phyloP scores from a whole-genome alignment of 768 basidiomycete genomes.

The Megacollybia marginata region DNA sequence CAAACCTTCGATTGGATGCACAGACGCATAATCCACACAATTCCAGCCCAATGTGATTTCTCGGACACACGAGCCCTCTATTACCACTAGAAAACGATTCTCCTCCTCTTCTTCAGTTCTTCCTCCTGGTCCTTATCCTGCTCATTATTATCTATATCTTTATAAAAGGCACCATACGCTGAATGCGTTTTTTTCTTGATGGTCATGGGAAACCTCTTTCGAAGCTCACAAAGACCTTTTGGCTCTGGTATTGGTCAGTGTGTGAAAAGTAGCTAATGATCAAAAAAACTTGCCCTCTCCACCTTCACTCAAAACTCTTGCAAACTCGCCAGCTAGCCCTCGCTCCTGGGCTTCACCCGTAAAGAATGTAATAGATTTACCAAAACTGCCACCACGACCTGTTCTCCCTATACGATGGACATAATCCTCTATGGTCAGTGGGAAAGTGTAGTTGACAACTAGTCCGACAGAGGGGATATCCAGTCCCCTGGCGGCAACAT shows the following conservation, averaged over 20 bases:
- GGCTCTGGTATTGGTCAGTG: neutral
- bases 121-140: neutral
- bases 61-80: too few species aligned
- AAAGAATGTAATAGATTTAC: slow-evolving; percentile 95
- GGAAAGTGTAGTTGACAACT: slow-evolving; percentile 98
- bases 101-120: neutral
- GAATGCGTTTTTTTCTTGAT: slow-evolving; percentile 95
- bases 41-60: neutral
- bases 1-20: too few species aligned
- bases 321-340: slow-evolving; percentile 86
- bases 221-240: slow-evolving; percentile 29
- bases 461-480: slow-evolving; percentile 95
- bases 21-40: too few species aligned
- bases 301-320: slow-evolving; percentile 82
- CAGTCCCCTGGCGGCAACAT: slow-evolving; percentile 93
- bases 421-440: slow-evolving; percentile 91
- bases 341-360: slow-evolving; percentile 85
- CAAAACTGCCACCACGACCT: slow-evolving; percentile 83
- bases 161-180: slow-evolving; percentile 82
- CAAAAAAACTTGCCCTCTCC: slow-evolving; percentile 46
- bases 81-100: neutral
- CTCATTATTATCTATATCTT: slow-evolving; percentile 39
- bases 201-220: slow-evolving; percentile 90
- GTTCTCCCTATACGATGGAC: slow-evolving; percentile 88
- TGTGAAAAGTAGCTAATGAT: too few species aligned